These are phyloP conservation scores for Lycium barbarum DNA, from an alignment of 257 asterid genomes.

Conservation along the genomic window DNA sequence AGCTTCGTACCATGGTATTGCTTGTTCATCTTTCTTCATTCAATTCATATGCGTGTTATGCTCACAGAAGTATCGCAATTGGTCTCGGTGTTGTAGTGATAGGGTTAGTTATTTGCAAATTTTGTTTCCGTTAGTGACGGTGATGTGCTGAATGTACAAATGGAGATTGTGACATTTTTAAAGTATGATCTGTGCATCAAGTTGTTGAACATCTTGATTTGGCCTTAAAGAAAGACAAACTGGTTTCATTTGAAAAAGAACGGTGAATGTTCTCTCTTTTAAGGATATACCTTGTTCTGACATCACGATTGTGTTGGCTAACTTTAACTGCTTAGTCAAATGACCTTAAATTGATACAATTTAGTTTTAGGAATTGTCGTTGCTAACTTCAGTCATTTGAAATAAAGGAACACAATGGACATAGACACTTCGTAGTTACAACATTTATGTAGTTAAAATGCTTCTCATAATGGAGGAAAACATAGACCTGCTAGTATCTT, in stretches of 20 bases:
- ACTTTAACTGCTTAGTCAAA: conserved; percentile 20
- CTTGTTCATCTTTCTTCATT: conserved; percentile 12
- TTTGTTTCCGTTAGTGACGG: not conserved
- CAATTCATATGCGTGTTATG: conserved; percentile 10
- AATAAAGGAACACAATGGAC: not conserved
- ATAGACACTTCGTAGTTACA: not conserved
- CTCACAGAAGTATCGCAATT: not conserved
- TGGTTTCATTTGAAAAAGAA: not conserved
- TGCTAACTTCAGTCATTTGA: conserved; percentile 20
- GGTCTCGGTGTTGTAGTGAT: not conserved
- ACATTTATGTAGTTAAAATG: not conserved
- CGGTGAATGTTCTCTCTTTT: not conserved
- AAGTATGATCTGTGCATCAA: not conserved
- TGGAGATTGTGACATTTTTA: not conserved
- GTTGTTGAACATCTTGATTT: conserved; percentile 12
- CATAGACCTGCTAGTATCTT: not conserved
- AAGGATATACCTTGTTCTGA: conserved; percentile 2
- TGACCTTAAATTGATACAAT: not conserved
- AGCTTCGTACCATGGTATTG: conserved; percentile 80
- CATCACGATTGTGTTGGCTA: not conserved
- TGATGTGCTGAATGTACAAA: too few species aligned
- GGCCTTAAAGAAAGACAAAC: not conserved
- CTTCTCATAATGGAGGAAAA: not conserved
- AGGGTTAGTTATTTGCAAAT: not conserved
- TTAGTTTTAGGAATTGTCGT: not conserved